Conservation (phyloP, 2,329 filamentous ascomycete genomes). For the Hortaea werneckii region DNA sequence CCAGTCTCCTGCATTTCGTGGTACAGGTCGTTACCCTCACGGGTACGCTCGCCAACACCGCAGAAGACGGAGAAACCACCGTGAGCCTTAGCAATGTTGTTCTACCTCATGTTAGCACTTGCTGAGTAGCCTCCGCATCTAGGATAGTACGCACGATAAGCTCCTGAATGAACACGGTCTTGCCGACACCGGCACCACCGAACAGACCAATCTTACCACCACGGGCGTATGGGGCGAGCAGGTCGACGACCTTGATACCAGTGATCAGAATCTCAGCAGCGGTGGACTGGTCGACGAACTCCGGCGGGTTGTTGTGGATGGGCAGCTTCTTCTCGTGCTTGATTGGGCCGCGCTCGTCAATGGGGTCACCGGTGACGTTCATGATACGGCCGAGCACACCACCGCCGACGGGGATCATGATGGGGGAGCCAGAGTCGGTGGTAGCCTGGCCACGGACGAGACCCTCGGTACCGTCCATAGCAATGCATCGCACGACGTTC, state of each 20-base stretch:
- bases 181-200: slow-evolving; percentile 99
- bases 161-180: slow-evolving; percentile 99
- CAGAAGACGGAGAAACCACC: slow-evolving; percentile 99
- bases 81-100: slow-evolving; percentile 99
- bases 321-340: slow-evolving; percentile 79
- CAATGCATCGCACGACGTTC: slow-evolving; percentile 98
- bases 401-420: slow-evolving; percentile 90
- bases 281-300: slow-evolving; percentile 92
- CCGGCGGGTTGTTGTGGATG: slow-evolving; percentile 89
- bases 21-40: slow-evolving; percentile 99
- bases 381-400: slow-evolving; percentile 97
- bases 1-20: slow-evolving; percentile 99
- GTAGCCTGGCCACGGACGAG: slow-evolving; percentile 84
- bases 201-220: slow-evolving; percentile 99
- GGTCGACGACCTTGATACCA: slow-evolving; percentile 99
- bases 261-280: slow-evolving; percentile 93
- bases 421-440: slow-evolving; percentile 83
- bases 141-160: slow-evolving; percentile 58
- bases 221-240: slow-evolving; percentile 98
- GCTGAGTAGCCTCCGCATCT: background rate
- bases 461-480: slow-evolving; percentile 99
- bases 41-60: slow-evolving; percentile 99
- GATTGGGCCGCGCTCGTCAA: slow-evolving; percentile 98
- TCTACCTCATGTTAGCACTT: slow-evolving; percentile 37
- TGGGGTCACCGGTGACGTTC: slow-evolving; percentile 99